phyloP scores from a whole-genome alignment of 495 filamentous ascomycete genomes.

The Cryomyces antarcticus region DNA sequence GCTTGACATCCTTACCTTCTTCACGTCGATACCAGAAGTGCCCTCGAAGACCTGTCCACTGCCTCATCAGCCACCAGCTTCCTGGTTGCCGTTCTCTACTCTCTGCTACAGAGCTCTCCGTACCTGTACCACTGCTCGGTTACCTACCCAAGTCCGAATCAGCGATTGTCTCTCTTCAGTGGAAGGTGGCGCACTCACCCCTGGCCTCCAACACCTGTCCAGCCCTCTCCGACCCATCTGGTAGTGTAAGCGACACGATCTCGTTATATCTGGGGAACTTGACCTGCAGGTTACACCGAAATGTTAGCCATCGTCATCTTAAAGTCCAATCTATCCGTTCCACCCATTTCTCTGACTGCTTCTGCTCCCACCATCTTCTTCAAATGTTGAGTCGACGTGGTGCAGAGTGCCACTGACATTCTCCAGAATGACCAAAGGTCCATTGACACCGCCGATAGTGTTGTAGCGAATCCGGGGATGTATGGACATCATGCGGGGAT shows the following conservation, averaged over 20 bases:
- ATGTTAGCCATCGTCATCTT: no score
- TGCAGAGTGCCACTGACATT: slow-evolving; percentile 37
- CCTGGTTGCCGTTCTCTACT: background rate
- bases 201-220: slow-evolving; percentile 94
- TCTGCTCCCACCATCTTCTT: background rate
- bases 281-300: slow-evolving; percentile 31
- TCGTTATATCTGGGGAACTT: slow-evolving; percentile 97
- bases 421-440: slow-evolving; percentile 89
- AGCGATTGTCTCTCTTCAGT: background rate
- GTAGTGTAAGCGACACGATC: slow-evolving; percentile 87
- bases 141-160: slow-evolving; percentile 30
- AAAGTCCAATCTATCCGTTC: no score
- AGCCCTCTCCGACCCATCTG: slow-evolving; percentile 82
- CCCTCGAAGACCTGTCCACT: slow-evolving; percentile 76
- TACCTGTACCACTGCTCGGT: slow-evolving; percentile 81
- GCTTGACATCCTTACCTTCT: slow-evolving; percentile 43
- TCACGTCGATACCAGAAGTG: slow-evolving; percentile 91
- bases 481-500: slow-evolving; percentile 65
- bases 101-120: background rate
- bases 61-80: slow-evolving; percentile 2
- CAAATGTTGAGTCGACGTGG: background rate
- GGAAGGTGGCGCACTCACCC: slow-evolving; percentile 32
- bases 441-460: slow-evolving; percentile 95
- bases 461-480: slow-evolving; percentile 87
- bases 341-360: no score